Conservation (phyloP, 805 yeast species). For the Pichia sporocuriosa region DNA sequence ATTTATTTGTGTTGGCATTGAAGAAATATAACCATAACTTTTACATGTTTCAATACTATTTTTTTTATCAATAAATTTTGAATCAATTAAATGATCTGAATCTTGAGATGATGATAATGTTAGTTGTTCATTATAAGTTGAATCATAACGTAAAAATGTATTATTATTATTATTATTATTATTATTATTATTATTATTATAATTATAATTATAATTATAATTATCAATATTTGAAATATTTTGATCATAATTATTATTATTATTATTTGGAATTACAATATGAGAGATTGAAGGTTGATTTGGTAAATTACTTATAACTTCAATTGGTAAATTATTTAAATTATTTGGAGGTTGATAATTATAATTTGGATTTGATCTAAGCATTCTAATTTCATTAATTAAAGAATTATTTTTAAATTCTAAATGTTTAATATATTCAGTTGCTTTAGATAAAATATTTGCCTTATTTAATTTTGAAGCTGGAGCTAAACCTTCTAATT, state of each 20-base stretch:
- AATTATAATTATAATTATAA: too few relatives aligned
- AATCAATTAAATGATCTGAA: too few relatives aligned
- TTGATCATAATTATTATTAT: not conserved
- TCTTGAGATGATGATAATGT: too few relatives aligned
- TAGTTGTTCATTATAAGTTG: too few relatives aligned
- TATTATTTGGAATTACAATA: slow-evolving; percentile 1
- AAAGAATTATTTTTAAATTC: slow-evolving; percentile 52
- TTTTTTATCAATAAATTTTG: too few relatives aligned
- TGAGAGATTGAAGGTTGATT: slow-evolving; percentile 6
- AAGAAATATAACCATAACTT: too few relatives aligned
- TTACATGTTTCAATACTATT: too few relatives aligned
- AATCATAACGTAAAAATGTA: too few relatives aligned
- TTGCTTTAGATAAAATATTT: slow-evolving; percentile 66
- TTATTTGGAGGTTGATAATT: slow-evolving; percentile 3
- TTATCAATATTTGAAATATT: not conserved
- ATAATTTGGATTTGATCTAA: slow-evolving; percentile 6
- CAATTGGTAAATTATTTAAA: slow-evolving; percentile 7
- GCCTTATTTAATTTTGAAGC: slow-evolving; percentile 75
- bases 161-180: not conserved
- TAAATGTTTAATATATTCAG: slow-evolving; percentile 71
- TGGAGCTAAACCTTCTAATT: slow-evolving; percentile 69
- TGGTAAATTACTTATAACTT: slow-evolving; percentile 8
- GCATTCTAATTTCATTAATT: slow-evolving; percentile 41
- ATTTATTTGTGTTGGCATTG: too few relatives aligned
- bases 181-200: not conserved